Conservation (phyloP, 441 rosid genomes). For the Euphorbia schlechtendalii region DNA sequence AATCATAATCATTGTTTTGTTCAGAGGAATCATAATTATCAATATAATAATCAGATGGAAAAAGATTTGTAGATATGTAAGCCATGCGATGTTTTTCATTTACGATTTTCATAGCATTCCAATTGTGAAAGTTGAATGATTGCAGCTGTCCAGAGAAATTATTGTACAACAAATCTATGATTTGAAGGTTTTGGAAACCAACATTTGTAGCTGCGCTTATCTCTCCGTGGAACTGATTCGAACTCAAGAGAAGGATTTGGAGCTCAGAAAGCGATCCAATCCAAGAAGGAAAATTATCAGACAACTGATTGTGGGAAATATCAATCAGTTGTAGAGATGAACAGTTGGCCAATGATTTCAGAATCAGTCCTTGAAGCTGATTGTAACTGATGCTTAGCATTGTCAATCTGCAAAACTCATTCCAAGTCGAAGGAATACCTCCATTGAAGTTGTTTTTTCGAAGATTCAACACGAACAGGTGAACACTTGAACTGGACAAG, state of each 20-base stretch:
- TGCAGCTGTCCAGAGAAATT: neutral
- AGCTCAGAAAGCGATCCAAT: neutral
- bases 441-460: constrained; percentile 9
- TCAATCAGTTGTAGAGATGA: too few species aligned
- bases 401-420: neutral
- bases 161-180: neutral
- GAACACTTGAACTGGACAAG: neutral
- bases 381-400: constrained; percentile 12
- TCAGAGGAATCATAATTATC: too few species aligned
- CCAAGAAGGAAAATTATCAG: neutral
- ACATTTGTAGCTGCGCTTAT: neutral
- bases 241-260: neutral
- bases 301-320: too few species aligned
- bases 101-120: neutral
- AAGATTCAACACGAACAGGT: neutral
- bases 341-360: too few species aligned
- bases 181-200: neutral
- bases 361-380: neutral
- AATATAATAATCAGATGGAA: neutral
- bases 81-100: neutral
- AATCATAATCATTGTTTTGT: neutral
- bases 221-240: neutral
- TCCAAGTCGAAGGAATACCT: constrained; percentile 5
- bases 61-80: neutral
- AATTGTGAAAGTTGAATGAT: neutral